Evolutionary conservation across 805 yeast genomes (phyloP).

Genomic region (Ogataea methanolica): DNA sequence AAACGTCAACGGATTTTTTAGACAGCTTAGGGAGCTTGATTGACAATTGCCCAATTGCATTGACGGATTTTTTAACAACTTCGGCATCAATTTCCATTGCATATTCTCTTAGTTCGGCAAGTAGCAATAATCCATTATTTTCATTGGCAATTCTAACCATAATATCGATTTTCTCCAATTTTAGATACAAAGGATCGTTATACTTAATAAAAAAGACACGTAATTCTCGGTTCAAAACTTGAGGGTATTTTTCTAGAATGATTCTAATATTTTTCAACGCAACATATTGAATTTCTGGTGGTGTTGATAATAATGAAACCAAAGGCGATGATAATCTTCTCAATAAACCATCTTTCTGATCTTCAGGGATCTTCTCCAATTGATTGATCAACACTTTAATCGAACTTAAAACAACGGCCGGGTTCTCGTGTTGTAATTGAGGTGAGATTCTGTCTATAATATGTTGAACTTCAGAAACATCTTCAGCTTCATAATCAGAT

Average conservation of each 20-base stretch:
- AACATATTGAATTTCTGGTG: constrained; percentile 94
- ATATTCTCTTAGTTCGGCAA: constrained; percentile 73
- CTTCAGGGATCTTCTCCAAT: constrained; percentile 39
- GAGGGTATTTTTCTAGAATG: constrained; percentile 84
- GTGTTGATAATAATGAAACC: constrained; percentile 79
- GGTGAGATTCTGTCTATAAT: constrained; percentile 89
- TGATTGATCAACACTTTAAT: constrained; percentile 78
- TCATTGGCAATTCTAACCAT: constrained; percentile 65
- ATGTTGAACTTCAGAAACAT: constrained; percentile 66
- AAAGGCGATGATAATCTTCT: constrained; percentile 79
- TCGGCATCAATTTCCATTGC: constrained; percentile 83
- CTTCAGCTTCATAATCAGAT: constrained; percentile 59
- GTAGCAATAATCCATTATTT: constrained; percentile 49
- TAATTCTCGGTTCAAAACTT: constrained; percentile 68
- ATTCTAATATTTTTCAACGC: constrained; percentile 88
- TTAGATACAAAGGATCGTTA: constrained; percentile 76
- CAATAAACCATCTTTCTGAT: constrained; percentile 41
- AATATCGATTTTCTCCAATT: constrained; percentile 72
- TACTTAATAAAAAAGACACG: constrained; percentile 88
- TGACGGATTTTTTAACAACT: constrained; percentile 61
- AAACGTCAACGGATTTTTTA: constrained; percentile 54
- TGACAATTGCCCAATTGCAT: constrained; percentile 68
- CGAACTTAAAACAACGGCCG: constrained; percentile 86
- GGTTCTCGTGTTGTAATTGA: constrained; percentile 94
- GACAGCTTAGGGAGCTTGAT: constrained; percentile 52